These are phyloP conservation scores for Elymus sibiricus DNA, from an alignment of 176 grass and related monocot genomes.

Conservation along the genomic window DNA sequence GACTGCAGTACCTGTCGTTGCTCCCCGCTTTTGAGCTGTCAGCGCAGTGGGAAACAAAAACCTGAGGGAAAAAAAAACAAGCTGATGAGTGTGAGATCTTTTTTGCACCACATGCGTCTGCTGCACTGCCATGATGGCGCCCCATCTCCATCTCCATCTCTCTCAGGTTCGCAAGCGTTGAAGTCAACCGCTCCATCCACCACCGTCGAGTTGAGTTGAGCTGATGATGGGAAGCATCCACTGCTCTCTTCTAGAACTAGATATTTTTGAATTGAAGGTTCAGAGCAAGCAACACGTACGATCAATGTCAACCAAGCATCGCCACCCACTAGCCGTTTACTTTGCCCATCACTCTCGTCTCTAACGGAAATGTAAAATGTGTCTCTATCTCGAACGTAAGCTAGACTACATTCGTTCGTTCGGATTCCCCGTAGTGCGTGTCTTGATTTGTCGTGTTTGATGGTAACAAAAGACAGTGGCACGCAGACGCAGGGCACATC, in stretches of 20 bases:
- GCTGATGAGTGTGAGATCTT: constrained; percentile 23
- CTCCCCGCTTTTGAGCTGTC: constrained; percentile 47
- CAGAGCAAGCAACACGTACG: not conserved
- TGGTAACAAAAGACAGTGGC: constrained; percentile 38
- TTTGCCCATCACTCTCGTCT: not conserved
- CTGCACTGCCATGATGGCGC: constrained; percentile 12
- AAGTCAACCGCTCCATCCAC: constrained; percentile 17
- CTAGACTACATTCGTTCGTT: too few species aligned
- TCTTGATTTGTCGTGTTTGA: constrained; percentile 29
- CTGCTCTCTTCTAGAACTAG: constrained; percentile 11
- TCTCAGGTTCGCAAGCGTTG: not conserved
- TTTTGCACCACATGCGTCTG: constrained; percentile 33
- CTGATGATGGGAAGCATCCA: not conserved
- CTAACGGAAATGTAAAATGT: not conserved
- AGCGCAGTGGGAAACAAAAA: constrained; percentile 69
- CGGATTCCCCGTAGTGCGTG: too few species aligned
- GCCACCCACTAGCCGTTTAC: not conserved
- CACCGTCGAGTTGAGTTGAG: not conserved
- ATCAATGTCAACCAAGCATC: constrained; percentile 5
- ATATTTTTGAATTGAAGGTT: constrained; percentile 33
- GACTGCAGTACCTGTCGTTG: constrained; percentile 11
- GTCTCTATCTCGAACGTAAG: too few species aligned
- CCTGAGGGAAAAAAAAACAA: constrained; percentile 33
- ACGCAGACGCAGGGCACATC: not conserved
- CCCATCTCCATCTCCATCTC: not conserved